phyloP scores from a whole-genome alignment of 2,329 filamentous ascomycete genomes.

The Cladorrhinum sp. region DNA sequence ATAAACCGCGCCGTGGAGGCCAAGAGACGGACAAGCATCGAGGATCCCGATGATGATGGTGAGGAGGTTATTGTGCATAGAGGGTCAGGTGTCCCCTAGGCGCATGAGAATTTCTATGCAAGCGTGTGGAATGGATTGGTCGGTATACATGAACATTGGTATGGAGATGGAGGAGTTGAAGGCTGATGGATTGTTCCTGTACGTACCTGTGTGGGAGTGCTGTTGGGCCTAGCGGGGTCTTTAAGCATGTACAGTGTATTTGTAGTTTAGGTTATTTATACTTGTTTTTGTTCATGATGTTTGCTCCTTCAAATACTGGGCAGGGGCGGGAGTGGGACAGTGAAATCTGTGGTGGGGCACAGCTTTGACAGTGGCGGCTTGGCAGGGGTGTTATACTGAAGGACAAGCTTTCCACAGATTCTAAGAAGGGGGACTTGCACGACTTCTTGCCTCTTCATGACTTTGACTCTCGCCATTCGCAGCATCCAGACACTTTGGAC shows the following conservation, averaged over 20 bases:
- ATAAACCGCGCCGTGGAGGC: constrained; percentile 51
- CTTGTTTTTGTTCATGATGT: not conserved
- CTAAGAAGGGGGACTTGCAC: not conserved
- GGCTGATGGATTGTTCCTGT: constrained; percentile 1
- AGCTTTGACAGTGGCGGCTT: not conserved
- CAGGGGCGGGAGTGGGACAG: not conserved
- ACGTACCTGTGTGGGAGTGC: not conserved
- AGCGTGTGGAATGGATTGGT: no score
- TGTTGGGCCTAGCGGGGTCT: not conserved
- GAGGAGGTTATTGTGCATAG: constrained; percentile 26
- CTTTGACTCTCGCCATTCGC: not conserved
- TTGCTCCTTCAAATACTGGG: not conserved
- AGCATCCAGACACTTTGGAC: not conserved
- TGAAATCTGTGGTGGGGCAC: not conserved
- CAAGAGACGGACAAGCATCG: constrained; percentile 54
- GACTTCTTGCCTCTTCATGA: not conserved
- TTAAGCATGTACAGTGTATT: not conserved
- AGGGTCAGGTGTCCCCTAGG: constrained; percentile 10
- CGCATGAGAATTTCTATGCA: not conserved
- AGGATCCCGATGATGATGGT: constrained; percentile 54
- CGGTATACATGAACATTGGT: not conserved
- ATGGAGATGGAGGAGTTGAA: not conserved
- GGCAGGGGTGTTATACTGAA: not conserved
- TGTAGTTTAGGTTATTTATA: not conserved
- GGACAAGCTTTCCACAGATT: not conserved